phyloP scores from a whole-genome alignment of 2,329 filamentous ascomycete genomes.

The Cercospora sp. region DNA sequence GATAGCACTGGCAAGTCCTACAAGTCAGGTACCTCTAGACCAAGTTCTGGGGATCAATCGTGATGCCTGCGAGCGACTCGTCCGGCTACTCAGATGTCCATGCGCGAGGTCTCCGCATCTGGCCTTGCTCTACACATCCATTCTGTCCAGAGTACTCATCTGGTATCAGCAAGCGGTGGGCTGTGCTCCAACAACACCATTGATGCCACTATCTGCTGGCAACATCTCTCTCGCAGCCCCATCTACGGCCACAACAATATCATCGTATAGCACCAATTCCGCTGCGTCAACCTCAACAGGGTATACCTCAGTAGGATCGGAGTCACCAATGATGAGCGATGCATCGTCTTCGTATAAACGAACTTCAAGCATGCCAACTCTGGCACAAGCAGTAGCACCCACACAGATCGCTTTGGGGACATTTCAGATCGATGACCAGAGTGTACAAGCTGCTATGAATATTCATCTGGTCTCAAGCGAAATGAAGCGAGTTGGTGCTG shows the following conservation, averaged over 20 bases:
- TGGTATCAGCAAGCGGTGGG: slow-evolving; percentile 4
- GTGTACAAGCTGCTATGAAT: background rate
- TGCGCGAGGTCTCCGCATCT: slow-evolving; percentile 1
- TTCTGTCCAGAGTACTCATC: background rate
- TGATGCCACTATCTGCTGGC: background rate
- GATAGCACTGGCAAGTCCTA: background rate
- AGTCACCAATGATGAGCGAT: background rate
- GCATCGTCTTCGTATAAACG: background rate
- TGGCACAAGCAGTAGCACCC: background rate
- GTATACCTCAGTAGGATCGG: background rate
- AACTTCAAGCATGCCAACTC: background rate
- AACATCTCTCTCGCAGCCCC: background rate
- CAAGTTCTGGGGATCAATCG: background rate
- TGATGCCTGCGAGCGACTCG: slow-evolving; percentile 3
- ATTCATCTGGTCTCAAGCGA: background rate
- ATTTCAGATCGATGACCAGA: slow-evolving; percentile 1
- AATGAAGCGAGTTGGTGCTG: background rate
- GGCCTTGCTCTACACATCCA: background rate
- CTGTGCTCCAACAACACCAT: background rate
- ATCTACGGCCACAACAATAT: background rate
- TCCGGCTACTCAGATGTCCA: background rate
- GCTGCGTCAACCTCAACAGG: background rate
- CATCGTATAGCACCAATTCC: background rate
- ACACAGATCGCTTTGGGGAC: background rate
- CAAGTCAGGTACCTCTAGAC: slow-evolving; percentile 1